phyloP scores from a whole-genome alignment of 805 yeast species.

The Jamesozyma gamospora region DNA sequence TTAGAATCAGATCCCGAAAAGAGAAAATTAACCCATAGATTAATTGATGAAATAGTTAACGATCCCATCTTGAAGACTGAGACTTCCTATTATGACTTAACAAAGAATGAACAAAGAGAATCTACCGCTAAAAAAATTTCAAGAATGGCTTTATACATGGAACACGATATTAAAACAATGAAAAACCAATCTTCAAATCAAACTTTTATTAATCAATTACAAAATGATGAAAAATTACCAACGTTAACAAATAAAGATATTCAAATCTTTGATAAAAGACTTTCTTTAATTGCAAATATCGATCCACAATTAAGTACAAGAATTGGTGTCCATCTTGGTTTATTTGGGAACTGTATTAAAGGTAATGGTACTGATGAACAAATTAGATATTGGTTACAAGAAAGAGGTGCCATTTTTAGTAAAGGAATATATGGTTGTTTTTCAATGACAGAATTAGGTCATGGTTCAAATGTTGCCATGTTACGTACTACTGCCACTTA shows the following conservation, averaged over 20 bases:
- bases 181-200: constrained; percentile 14
- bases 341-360: constrained; percentile 68
- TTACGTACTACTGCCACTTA: constrained; percentile 87
- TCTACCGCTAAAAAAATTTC: constrained; percentile 51
- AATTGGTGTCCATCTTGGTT: constrained; percentile 78
- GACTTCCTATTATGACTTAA: constrained; percentile 46
- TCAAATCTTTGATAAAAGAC: constrained; percentile 43
- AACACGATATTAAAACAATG: constrained; percentile 27
- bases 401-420: constrained; percentile 50
- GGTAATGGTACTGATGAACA: constrained; percentile 87
- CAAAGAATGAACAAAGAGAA: constrained; percentile 49
- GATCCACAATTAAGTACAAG: constrained; percentile 81
- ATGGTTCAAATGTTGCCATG: constrained; percentile 90
- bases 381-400: constrained; percentile 70
- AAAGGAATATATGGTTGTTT: constrained; percentile 76
- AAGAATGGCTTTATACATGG: constrained; percentile 53
- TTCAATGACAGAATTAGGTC: constrained; percentile 88
- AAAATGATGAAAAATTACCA: constrained; percentile 9
- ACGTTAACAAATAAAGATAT: constrained; percentile 20
- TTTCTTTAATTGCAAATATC: constrained; percentile 48
- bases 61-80: constrained; percentile 56
- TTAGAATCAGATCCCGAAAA: constrained; percentile 41
- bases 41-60: constrained; percentile 51
- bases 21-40: constrained; percentile 37
- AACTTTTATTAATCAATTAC: constrained; percentile 21